phyloP scores from a whole-genome alignment of 139 green algal genomes.

The Haematococcus lacustris region DNA sequence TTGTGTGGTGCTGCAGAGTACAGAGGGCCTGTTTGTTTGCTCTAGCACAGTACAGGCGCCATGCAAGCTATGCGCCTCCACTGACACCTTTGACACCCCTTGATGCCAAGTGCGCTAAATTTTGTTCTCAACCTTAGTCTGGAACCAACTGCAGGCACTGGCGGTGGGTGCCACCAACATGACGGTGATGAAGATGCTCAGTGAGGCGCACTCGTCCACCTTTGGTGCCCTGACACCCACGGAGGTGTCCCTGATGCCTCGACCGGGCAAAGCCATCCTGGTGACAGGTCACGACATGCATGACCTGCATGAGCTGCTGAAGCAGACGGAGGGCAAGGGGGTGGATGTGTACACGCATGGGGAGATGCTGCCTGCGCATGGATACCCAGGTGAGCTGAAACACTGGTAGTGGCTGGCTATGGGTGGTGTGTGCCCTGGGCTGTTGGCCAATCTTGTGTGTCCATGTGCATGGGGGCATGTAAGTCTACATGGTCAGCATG shows the following conservation, averaged over 20 bases:
- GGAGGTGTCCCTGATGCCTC: constrained; percentile 45
- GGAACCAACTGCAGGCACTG: constrained; percentile 12
- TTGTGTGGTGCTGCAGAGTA: too few species aligned
- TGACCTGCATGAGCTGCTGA: constrained; percentile 10
- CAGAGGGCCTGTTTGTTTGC: background rate
- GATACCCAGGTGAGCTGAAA: too few species aligned
- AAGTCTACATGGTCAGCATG: too few species aligned
- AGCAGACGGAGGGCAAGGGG: constrained; percentile 3
- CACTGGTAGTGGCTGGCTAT: too few species aligned
- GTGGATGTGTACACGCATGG: constrained; percentile 65
- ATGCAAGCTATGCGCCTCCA: background rate
- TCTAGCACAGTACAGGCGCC: background rate
- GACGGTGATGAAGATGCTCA: constrained; percentile 49
- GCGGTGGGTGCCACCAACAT: constrained; percentile 34
- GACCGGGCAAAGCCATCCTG: constrained; percentile 60
- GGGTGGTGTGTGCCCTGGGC: too few species aligned
- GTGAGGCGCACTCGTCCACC: constrained; percentile 42
- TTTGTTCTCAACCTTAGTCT: background rate
- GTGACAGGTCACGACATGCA: constrained; percentile 72
- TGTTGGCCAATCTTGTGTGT: too few species aligned
- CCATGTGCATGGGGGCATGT: too few species aligned
- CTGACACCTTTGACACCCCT: background rate
- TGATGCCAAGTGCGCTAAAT: background rate
- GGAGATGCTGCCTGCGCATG: constrained; percentile 69
- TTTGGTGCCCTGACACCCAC: constrained; percentile 55